Conservation (phyloP, 305 asterid species). For the Solanum hybrid region DNA sequence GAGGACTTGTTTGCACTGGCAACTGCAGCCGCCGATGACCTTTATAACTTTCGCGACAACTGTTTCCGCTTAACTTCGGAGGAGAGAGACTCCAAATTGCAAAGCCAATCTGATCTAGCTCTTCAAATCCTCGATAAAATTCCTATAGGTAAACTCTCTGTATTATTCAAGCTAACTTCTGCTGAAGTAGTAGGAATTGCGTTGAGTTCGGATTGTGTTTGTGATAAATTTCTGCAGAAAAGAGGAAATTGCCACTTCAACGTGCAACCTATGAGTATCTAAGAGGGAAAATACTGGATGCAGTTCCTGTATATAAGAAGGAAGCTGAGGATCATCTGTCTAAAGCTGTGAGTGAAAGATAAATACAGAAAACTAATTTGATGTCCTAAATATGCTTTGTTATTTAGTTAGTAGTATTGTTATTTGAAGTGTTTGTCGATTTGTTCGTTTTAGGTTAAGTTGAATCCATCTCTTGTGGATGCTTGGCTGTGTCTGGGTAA, state of each 20-base stretch:
- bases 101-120: constrained; percentile 37
- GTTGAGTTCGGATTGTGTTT: not conserved
- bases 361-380: not conserved
- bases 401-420: not conserved
- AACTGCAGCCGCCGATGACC: constrained; percentile 42
- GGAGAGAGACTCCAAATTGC: constrained; percentile 47
- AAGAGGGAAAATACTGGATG: constrained; percentile 78
- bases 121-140: constrained; percentile 57
- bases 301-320: constrained; percentile 60
- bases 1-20: constrained; percentile 38
- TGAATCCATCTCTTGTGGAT: constrained; percentile 80
- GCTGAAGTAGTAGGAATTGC: not conserved
- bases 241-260: constrained; percentile 51
- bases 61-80: constrained; percentile 54
- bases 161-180: not conserved
- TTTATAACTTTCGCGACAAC: constrained; percentile 51
- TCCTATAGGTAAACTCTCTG: constrained; percentile 42
- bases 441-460: constrained; percentile 46
- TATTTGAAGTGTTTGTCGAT: not conserved
- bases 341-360: constrained; percentile 56
- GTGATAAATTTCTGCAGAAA: constrained; percentile 29
- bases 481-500: constrained; percentile 90
- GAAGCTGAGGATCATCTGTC: constrained; percentile 96
- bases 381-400: not conserved
- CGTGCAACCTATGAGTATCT: constrained; percentile 76